phyloP scores from a whole-genome alignment of 2,329 filamentous ascomycete species.

The Pseudogymnoascus sp. region DNA sequence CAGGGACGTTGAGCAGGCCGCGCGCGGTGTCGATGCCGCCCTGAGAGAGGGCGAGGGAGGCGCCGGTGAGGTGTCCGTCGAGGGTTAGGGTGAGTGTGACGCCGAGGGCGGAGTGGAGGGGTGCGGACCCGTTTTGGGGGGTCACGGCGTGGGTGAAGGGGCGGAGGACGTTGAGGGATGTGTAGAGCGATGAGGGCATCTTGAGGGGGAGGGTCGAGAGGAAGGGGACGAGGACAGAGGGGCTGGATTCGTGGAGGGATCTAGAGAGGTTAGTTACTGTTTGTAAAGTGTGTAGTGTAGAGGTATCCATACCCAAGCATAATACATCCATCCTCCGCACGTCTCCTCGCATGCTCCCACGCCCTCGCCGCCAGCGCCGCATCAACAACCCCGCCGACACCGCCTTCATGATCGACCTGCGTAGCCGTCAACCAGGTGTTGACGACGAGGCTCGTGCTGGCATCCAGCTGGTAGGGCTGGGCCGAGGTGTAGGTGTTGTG shows the following conservation, averaged over 20 bases:
- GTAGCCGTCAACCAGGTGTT: conserved; percentile 89
- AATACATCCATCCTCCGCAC: conserved; percentile 92
- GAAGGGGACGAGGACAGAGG: conserved; percentile 75
- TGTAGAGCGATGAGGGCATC: conserved; percentile 66
- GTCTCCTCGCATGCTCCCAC: conserved; percentile 91
- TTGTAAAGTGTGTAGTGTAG: background rate
- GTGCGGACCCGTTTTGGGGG: conserved; percentile 76
- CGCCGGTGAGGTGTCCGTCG: conserved; percentile 66
- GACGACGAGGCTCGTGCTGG: conserved; percentile 82
- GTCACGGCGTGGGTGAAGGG: conserved; percentile 86
- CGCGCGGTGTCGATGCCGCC: conserved; percentile 78
- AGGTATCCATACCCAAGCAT: conserved; percentile 61
- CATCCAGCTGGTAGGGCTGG: conserved; percentile 78
- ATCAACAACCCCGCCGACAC: conserved; percentile 71
- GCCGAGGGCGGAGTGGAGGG: conserved; percentile 71
- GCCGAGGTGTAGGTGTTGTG: conserved; percentile 81
- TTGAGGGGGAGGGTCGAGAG: conserved; percentile 71
- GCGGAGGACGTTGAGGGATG: conserved; percentile 69
- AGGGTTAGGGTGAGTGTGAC: conserved; percentile 76
- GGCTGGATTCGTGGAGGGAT: conserved; percentile 80
- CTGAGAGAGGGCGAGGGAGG: conserved; percentile 70
- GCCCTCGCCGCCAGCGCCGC: conserved; percentile 67
- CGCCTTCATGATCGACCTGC: conserved; percentile 59
- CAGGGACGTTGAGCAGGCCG: conserved; percentile 72
- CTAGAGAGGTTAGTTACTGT: conserved; percentile 35